Percentiles rank a stretch among this genome's conserved stretches.
phyloP scores from a whole-genome alignment of 1,284 basidiomycete genomes.

The Trametes pubescens region DNA sequence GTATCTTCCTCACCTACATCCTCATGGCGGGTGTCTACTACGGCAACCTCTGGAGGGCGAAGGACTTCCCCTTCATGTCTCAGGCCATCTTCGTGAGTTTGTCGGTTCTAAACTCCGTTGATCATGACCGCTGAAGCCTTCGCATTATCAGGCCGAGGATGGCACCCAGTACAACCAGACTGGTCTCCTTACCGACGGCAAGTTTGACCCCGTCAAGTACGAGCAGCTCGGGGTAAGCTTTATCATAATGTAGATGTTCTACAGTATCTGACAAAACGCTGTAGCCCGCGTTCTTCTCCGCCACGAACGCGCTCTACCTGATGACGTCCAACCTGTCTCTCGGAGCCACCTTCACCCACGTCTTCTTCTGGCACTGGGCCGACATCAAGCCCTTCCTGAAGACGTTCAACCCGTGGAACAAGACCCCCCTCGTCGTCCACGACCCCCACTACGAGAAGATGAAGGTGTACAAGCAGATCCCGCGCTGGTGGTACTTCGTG shows the following conservation, averaged over 20 bases:
- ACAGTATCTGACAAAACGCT: not conserved
- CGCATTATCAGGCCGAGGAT: conserved; percentile 32
- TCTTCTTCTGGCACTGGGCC: conserved; percentile 45
- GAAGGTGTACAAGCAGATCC: conserved; percentile 66
- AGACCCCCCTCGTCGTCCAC: conserved; percentile 36
- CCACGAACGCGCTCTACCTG: conserved; percentile 42
- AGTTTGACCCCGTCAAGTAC: conserved; percentile 42
- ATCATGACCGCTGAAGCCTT: not conserved
- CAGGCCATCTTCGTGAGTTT: conserved; percentile 43
- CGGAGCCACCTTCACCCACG: conserved; percentile 43
- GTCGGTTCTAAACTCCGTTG: not conserved
- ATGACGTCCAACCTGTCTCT: conserved; percentile 44
- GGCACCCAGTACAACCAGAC: conserved; percentile 45
- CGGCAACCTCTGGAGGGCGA: conserved; percentile 44
- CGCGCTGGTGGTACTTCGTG: conserved; percentile 67
- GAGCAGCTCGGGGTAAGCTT: conserved; percentile 38
- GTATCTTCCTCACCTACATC: conserved; percentile 43
- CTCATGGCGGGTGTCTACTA: conserved; percentile 45
- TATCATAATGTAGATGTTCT: too few species aligned
- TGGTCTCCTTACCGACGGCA: conserved; percentile 41
- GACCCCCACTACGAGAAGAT: conserved; percentile 60
- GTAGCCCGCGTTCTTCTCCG: conserved; percentile 44
- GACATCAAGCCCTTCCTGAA: conserved; percentile 47
- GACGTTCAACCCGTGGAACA: conserved; percentile 44
- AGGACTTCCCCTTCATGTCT: conserved; percentile 45